Base-by-base conservation (phyloP, 495 filamentous ascomycete species). In the Saxophila tyrrhenica region DNA sequence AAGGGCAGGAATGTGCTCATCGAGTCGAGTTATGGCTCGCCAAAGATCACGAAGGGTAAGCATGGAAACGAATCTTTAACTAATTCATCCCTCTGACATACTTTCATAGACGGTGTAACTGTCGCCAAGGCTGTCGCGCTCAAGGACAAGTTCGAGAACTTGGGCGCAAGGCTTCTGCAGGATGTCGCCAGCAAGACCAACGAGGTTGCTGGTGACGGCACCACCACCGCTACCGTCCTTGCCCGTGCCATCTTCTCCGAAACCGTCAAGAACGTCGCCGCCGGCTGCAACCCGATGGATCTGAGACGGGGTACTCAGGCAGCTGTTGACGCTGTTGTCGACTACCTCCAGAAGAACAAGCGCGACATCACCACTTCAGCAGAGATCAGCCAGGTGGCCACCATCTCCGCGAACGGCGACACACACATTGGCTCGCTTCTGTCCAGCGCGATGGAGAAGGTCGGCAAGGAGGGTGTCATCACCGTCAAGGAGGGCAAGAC, bases 401-500 rank as follows among this genome's bases (percentile, higher is more conserved):
- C 92, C 62, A 98, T 98, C 75, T 87, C 82, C 63, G 92, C 92
- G 61, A 98, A 98, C 74, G 92, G 92, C 58, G 92, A 98, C 67
- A 82, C 79, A 52, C 94, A 97, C 72, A 89, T 98, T 64, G 92
- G 92, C 64, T 84, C 87, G 75, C 75, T 98, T 60, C 92, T 98
- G 70, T 89, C 92, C 63, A 94, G 82, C 64, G 92, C 92, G 59
- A 98, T 98, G 92, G 92, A 98, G 83, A 91, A 94, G 75, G 92
- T 98, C 61, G 92, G 92, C 71, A 97, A 97, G 80, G 92, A 98
- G 76, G 92, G 92, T 78, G 92, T 98, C 60, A 98, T 98, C 69
- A 98, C 92, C 47, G 90, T 95, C 55, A 97, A 97, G 82, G 92
- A 98, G 77, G 92, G 92, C 63, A 97, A 97, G 84, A 98, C 92